A percentile compares a stretch with the other conserved stretches of the same genome.
phyloP scores from a whole-genome alignment of 345 rosid genomes.

The Linum lewisii region DNA sequence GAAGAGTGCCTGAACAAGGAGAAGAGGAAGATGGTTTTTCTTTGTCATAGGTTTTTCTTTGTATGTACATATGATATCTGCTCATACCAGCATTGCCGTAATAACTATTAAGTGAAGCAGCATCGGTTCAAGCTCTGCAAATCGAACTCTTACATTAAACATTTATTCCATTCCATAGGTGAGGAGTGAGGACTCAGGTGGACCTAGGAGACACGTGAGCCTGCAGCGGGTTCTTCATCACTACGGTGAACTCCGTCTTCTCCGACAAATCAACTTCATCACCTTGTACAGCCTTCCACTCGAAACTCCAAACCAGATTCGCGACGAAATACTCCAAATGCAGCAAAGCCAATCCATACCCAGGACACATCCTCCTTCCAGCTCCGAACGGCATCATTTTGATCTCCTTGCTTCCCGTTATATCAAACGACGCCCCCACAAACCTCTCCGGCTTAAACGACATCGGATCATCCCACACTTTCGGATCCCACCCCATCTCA shows the following conservation, averaged over 20 bases:
- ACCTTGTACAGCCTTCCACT: slow-evolving; percentile 8
- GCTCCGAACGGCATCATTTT: slow-evolving; percentile 1
- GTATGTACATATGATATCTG: background rate
- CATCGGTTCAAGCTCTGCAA: too few relatives aligned
- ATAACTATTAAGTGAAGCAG: too few relatives aligned
- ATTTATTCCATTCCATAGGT: too few relatives aligned
- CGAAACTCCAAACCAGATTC: slow-evolving; percentile 3
- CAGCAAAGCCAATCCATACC: background rate
- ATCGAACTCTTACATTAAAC: too few relatives aligned
- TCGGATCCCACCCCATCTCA: slow-evolving; percentile 1
- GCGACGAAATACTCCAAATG: slow-evolving; percentile 9
- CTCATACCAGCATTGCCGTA: too few relatives aligned
- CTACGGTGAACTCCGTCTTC: slow-evolving; percentile 7
- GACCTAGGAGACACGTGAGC: background rate
- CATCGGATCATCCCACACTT: slow-evolving; percentile 7
- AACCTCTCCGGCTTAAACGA: slow-evolving; percentile 8
- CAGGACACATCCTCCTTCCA: slow-evolving; percentile 2
- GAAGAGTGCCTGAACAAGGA: background rate
- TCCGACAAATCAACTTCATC: slow-evolving; percentile 4
- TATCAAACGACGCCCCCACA: background rate
- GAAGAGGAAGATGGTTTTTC: background rate
- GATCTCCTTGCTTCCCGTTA: slow-evolving; percentile 3
- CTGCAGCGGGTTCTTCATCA: slow-evolving; percentile 6
- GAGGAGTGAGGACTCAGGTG: too few relatives aligned
- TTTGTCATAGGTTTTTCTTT: background rate